phyloP scores from a whole-genome alignment of 352 stramenopile species.

The Globisporangium abappressorium region DNA sequence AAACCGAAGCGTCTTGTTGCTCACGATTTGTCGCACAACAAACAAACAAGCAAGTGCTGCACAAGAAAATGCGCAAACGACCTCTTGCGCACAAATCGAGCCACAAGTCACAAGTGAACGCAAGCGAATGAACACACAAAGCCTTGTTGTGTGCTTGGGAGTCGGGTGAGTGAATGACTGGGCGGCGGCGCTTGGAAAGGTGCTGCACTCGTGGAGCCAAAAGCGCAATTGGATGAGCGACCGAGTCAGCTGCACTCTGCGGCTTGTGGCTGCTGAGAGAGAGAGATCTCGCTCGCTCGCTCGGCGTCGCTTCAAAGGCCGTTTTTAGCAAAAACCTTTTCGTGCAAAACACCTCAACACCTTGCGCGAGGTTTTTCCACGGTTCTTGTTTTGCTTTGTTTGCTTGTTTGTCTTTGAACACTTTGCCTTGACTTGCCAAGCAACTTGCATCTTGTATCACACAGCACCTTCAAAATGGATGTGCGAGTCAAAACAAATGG shows the following conservation, averaged over 20 bases:
- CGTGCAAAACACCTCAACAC: neutral
- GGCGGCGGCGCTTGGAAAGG: neutral
- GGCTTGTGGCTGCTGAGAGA: neutral
- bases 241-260: neutral
- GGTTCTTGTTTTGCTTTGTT: neutral
- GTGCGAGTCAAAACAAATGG: neutral
- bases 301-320: conserved; percentile 7
- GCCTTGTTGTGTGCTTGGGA: neutral
- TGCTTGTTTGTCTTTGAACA: neutral
- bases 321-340: conserved; percentile 3
- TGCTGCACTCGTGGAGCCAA: conserved; percentile 12
- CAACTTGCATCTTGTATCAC: too few species aligned
- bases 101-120: neutral
- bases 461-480: neutral
- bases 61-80: neutral
- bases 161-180: neutral
- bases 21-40: conserved; percentile 7
- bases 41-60: neutral
- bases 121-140: neutral
- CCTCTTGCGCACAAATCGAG: neutral
- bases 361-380: conserved; percentile 3
- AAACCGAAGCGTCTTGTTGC: conserved; percentile 9
- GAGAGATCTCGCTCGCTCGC: neutral
- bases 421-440: neutral
- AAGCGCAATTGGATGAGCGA: conserved; percentile 10